phyloP scores from a whole-genome alignment of 371 early-diverging fungal species.

The Rhizomucor pusillus region DNA sequence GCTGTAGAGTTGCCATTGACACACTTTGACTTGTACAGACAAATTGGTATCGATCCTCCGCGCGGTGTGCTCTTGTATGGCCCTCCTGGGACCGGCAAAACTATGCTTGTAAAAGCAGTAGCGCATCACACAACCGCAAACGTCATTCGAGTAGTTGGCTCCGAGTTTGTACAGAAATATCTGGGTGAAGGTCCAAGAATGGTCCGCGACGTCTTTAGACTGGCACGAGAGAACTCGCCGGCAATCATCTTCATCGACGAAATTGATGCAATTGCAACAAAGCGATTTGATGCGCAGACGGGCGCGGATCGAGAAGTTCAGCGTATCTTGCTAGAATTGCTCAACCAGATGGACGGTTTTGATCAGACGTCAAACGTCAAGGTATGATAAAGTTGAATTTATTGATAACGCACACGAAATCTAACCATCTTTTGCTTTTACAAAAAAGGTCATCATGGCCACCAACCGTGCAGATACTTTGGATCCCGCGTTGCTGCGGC shows the following conservation, averaged over 20 bases:
- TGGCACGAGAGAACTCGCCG: constrained; percentile 99
- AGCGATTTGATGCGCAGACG: constrained; percentile 99
- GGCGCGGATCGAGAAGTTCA: constrained; percentile 99
- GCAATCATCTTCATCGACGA: constrained; percentile 99
- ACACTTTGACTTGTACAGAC: constrained; percentile 98
- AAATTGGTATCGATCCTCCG: constrained; percentile 99
- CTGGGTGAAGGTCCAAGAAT: constrained; percentile 99
- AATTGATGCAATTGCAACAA: constrained; percentile 99
- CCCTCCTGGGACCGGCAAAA: constrained; percentile 98
- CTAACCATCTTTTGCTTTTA: no score
- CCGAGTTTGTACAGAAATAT: constrained; percentile 99
- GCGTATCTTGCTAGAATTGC: constrained; percentile 97
- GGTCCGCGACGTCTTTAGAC: constrained; percentile 99
- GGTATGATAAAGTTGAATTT: constrained; percentile 32
- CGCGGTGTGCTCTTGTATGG: constrained; percentile 98
- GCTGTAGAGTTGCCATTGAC: constrained; percentile 99
- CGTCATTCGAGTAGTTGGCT: constrained; percentile 99
- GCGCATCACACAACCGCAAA: constrained; percentile 99
- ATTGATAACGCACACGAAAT: no score
- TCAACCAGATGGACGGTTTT: constrained; percentile 99
- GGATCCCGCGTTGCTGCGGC: constrained; percentile 98
- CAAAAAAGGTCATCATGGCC: constrained; percentile 97
- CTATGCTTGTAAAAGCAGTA: constrained; percentile 99
- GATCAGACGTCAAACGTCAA: constrained; percentile 99
- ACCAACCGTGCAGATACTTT: constrained; percentile 99